Evolutionary conservation across 768 basidiomycete genomes (phyloP).

Genomic region (Pleurotus ostreatus): DNA sequence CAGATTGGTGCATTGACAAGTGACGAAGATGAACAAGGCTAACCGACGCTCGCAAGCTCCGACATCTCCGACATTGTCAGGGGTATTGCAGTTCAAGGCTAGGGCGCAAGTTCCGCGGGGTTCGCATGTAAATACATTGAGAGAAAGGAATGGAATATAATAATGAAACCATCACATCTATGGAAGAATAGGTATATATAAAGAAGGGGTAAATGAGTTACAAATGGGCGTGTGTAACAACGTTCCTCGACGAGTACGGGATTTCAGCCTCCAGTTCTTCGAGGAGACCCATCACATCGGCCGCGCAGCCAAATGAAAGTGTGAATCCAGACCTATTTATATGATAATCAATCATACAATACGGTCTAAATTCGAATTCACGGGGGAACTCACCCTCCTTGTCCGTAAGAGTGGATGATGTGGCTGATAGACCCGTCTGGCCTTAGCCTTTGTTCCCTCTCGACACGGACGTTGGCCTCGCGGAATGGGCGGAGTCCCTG

Average conservation of each 20-base stretch:
- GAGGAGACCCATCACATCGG: slow-evolving; percentile 14
- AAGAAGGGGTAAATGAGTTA: neutral
- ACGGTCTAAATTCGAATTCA: too few species aligned
- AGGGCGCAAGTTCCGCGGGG: too few species aligned
- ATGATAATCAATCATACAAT: too few species aligned
- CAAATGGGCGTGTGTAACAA: neutral
- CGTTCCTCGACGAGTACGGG: slow-evolving; percentile 4
- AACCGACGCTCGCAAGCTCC: too few species aligned
- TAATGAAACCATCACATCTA: too few species aligned
- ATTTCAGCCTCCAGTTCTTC: slow-evolving; percentile 11
- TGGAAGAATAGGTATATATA: neutral
- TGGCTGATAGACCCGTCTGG: slow-evolving; percentile 13
- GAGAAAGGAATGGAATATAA: too few species aligned
- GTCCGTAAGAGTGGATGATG: slow-evolving; percentile 23
- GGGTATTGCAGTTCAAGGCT: too few species aligned
- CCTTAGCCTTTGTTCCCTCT: slow-evolving; percentile 17
- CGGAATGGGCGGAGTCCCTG: slow-evolving; percentile 26
- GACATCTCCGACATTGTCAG: too few species aligned
- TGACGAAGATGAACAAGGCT: too few species aligned
- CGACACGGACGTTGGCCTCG: slow-evolving; percentile 22
- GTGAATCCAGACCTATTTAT: slow-evolving; percentile 16
- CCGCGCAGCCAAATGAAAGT: slow-evolving; percentile 22
- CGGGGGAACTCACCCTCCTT: slow-evolving; percentile 16
- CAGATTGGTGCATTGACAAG: too few species aligned
- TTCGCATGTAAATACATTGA: too few species aligned